Base-by-base conservation (phyloP, 2,329 filamentous ascomycete species). In the Periconia sp. region DNA sequence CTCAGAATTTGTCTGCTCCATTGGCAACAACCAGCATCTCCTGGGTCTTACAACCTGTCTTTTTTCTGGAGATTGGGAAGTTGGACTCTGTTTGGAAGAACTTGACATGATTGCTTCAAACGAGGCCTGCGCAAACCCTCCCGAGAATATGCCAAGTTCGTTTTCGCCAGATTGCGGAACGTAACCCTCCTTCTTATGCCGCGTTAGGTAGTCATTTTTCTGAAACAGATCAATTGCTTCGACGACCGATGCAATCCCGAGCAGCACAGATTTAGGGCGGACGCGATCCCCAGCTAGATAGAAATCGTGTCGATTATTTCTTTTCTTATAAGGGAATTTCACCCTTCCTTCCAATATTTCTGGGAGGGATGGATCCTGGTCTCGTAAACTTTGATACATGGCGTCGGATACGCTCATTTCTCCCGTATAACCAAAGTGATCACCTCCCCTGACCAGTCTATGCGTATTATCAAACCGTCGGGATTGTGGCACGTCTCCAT, bases 1-100 rank as follows among this genome's bases (percentile, higher is more conserved):
- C 40, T 20, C n/a, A 2, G 10, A 20, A 33, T 40, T 14, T 40
- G 5, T 2, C 9, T 18, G 10, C 17, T n/a, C 20, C 13, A 11
- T 8, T n/a, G 59, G 57, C 20, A 61, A 41, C 6, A 58, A 43
- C 59, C 57, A 61, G 37, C 53, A 56, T 49, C 56, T 48, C n/a
- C 54, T 37, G 17, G 54, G 54, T 11, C 52, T 27, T 2, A 8
- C 8, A 27, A 27, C 23, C 23, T 5, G 23, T 27, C 23, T 27
- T 27, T 8, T 8, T 5, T 8, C 8, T 27, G 23, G 46, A 47
- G 15, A 30, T 45, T 37, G 31, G 7, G n/a, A 47, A 13, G 11
- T 31, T 31, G n/a, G n/a, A n/a, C 10, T 41, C 19, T 47, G 6
- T 42, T 11, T 6, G 14, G 23, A 33, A 45, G 7, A 19, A n/a